Conservation (phyloP, 257 asterid genomes). For the Forsythia suspensa region DNA sequence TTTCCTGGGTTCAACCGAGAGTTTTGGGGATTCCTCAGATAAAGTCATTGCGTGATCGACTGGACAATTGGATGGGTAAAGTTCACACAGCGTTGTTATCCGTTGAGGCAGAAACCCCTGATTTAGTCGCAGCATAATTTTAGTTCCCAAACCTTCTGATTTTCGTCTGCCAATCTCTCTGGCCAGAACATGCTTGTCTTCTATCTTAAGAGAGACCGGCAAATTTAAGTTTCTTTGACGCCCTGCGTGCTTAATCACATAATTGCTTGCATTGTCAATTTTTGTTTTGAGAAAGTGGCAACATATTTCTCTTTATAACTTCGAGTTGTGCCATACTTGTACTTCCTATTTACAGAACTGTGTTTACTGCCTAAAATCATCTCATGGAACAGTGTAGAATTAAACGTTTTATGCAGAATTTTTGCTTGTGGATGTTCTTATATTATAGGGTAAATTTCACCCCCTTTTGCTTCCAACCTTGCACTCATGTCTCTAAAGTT, state of each 20-base stretch:
- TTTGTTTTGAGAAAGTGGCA: slow-evolving; percentile 7
- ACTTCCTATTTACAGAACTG: not conserved
- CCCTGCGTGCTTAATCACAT: slow-evolving; percentile 10
- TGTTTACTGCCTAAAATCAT: slow-evolving; percentile 14
- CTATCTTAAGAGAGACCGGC: slow-evolving; percentile 1
- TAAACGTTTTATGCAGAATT: not conserved
- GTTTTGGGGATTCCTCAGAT: slow-evolving; percentile 86
- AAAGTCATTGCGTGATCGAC: slow-evolving; percentile 79
- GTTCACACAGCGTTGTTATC: slow-evolving; percentile 86
- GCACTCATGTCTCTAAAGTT: too few species aligned
- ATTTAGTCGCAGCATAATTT: slow-evolving; percentile 73
- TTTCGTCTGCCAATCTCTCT: slow-evolving; percentile 12
- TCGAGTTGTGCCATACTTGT: slow-evolving; percentile 17
- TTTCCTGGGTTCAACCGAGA: slow-evolving; percentile 97
- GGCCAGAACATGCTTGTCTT: slow-evolving; percentile 22
- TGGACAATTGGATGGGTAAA: slow-evolving; percentile 84
- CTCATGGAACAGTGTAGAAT: slow-evolving; percentile 8
- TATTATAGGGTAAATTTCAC: not conserved
- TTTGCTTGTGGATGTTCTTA: not conserved
- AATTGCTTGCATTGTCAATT: not conserved
- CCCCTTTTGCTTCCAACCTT: too few species aligned
- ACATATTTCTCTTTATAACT: slow-evolving; percentile 18
- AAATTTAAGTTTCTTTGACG: slow-evolving; percentile 14
- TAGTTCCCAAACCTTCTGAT: slow-evolving; percentile 17
- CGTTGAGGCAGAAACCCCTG: slow-evolving; percentile 97